Evolutionary conservation across 1,284 basidiomycete species (phyloP).

Genomic region (Sporisorium sorghi): DNA sequence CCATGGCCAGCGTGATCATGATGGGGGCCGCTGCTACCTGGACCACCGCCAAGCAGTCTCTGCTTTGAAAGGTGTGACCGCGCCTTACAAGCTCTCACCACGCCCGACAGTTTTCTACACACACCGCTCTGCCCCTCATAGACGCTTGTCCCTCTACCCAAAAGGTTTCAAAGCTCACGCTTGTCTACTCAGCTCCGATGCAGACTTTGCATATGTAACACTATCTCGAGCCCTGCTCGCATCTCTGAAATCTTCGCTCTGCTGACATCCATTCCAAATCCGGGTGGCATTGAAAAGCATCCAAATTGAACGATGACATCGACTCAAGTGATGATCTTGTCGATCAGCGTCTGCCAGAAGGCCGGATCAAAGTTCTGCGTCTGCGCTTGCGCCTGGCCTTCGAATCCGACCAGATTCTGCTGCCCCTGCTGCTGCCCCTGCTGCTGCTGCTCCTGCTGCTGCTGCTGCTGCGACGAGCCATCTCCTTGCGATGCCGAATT

Average conservation of each 20-base stretch:
- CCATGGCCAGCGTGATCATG: conserved; percentile 87
- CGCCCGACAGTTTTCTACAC: conserved; percentile 2
- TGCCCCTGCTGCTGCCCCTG: no score
- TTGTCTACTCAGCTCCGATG: not conserved
- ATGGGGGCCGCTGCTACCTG: conserved; percentile 88
- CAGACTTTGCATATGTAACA: conserved; percentile 39
- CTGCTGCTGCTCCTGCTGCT: no score
- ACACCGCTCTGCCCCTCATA: conserved; percentile 44
- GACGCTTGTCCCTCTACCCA: conserved; percentile 6
- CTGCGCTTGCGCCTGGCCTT: conserved; percentile 13
- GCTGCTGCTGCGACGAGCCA: conserved; percentile 13
- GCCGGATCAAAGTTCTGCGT: conserved; percentile 43
- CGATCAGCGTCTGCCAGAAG: conserved; percentile 54
- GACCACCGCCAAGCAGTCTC: conserved; percentile 72
- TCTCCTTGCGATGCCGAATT: conserved; percentile 7
- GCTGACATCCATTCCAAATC: not conserved
- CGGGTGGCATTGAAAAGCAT: not conserved
- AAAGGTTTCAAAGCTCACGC: conserved; percentile 6
- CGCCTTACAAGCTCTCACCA: not conserved
- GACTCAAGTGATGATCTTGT: conserved; percentile 55
- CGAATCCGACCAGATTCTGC: conserved; percentile 16
- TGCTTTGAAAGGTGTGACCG: conserved; percentile 39
- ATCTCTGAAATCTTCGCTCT: conserved; percentile 1
- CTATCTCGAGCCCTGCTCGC: conserved; percentile 26
- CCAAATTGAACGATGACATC: not conserved